Evolutionary conservation across 345 rosid species (phyloP).

Genomic region (Brassica rapa): DNA sequence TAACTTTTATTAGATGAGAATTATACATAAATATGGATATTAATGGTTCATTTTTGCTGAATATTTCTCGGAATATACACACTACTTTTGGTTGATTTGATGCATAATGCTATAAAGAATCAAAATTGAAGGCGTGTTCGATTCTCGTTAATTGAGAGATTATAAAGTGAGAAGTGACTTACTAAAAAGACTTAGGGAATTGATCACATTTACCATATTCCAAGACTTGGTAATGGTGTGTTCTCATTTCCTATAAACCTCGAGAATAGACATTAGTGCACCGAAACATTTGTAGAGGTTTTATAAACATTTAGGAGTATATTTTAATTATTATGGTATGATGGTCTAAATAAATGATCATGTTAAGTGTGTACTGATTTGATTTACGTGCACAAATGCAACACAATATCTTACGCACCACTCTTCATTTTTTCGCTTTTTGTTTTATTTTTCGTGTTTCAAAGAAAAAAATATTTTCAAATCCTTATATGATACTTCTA

Average conservation of each 20-base stretch:
- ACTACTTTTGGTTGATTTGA: slow-evolving; percentile 20
- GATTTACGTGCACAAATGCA: background rate
- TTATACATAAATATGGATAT: background rate
- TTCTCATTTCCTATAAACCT: slow-evolving; percentile 40
- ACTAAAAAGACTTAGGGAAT: slow-evolving; percentile 39
- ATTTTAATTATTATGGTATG: background rate
- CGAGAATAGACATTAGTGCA: slow-evolving; percentile 37
- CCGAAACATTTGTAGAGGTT: slow-evolving; percentile 7
- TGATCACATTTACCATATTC: slow-evolving; percentile 33
- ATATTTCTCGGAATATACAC: slow-evolving; percentile 13
- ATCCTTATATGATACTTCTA: background rate
- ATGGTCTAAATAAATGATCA: background rate
- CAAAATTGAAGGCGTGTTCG: slow-evolving; percentile 39
- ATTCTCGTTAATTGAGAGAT: slow-evolving; percentile 29
- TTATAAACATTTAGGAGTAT: background rate
- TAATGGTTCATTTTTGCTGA: slow-evolving; percentile 18
- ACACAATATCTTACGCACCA: background rate
- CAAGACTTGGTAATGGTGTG: slow-evolving; percentile 37
- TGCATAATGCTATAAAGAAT: slow-evolving; percentile 12
- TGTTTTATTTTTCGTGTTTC: background rate
- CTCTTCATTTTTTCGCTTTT: background rate
- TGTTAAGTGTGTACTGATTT: slow-evolving; percentile 16
- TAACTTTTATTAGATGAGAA: background rate
- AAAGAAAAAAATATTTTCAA: background rate
- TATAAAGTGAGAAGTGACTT: slow-evolving; percentile 1